A percentile compares a stretch with the other conserved stretches of the same genome.
Conservation (phyloP, 2,329 filamentous ascomycete genomes). For the Xenoacremonium recifei region DNA sequence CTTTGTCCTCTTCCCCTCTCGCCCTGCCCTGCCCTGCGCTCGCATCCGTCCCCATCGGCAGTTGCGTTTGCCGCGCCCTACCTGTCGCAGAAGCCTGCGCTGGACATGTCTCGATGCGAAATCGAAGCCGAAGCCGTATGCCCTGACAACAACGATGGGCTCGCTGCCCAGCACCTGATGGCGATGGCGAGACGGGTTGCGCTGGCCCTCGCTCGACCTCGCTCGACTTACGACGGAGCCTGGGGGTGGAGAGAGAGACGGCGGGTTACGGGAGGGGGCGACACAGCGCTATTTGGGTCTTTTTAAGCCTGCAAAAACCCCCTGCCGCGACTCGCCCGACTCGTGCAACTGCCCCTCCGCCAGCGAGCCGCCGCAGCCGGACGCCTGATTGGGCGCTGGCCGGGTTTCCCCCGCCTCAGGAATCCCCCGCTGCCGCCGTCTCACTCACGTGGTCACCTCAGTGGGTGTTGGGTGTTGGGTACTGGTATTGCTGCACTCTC, state of each 20-base stretch:
- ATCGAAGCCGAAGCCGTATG: no score
- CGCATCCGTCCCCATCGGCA: no score
- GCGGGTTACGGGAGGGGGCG: slow-evolving; percentile 41
- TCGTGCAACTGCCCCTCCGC: slow-evolving; percentile 17
- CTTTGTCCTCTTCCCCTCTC: no score
- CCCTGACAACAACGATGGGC: no score
- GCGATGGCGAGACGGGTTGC: no score
- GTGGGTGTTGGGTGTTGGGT: background rate
- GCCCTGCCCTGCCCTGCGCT: no score
- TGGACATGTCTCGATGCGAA: no score
- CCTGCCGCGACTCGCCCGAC: slow-evolving; percentile 20
- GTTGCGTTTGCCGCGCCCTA: no score
- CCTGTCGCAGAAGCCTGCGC: no score
- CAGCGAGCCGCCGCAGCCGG: slow-evolving; percentile 8
- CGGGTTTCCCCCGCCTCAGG: slow-evolving; percentile 5
- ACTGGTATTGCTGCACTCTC: background rate
- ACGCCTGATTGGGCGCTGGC: slow-evolving; percentile 21
- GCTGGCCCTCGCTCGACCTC: no score
- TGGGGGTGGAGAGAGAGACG: slow-evolving; percentile 32
- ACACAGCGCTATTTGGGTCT: slow-evolving; percentile 54
- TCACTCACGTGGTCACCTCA: background rate
- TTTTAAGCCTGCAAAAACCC: slow-evolving; percentile 33
- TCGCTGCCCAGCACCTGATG: no score
- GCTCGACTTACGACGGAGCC: no score
- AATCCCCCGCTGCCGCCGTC: slow-evolving; percentile 1